Evolutionary conservation across 2,329 filamentous ascomycete genomes (phyloP), one percentile per base, ranked within the genome.

Genomic region (Achaetomium macrosporum): DNA sequence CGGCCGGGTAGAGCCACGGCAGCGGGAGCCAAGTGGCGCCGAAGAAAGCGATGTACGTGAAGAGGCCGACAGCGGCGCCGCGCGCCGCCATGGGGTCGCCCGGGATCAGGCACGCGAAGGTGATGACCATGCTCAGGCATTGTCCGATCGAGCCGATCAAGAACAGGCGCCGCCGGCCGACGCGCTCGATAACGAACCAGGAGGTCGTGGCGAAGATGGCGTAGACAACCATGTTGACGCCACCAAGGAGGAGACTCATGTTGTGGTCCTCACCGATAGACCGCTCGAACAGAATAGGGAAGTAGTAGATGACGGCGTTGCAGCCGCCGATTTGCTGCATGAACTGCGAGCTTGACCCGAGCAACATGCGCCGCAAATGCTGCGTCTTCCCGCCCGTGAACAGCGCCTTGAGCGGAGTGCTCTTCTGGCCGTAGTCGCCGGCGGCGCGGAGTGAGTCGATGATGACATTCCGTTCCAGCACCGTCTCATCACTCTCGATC

Each of bases 381-480:
- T 86, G 82, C 0, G 80, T 84, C 68, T 81, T 83, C 56, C 82
- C 82, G 45, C 75, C 73, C 1, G 80, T 83, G 61, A 84, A 75
- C 1, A 85, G 71, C 1, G 78, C 75, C 58, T 74, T 78, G 64
- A 77, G 64, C 0, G 73, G 74, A 0, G 73, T 76, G 58, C 65
- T 71, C 70, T 73, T 74, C 57, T 71, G 67, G 39, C 70, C 71
- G 37, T 65, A 66, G 52, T 70, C 70, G 29, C 74, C 77, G 20
- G 75, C 77, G 41, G 79, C 79, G 39, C 76, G 73, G 56, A 87
- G 82, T 1, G 79, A 83, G 61, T 85, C 82, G 33, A 83, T 71
- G 53, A 85, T 84, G 54, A 83, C 70, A 52, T 79, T 76, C 50
- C 78, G 76, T 67, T 87, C 80, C 10, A 76, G 63, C 42, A 76